Evolutionary conservation across 2,329 filamentous ascomycete genomes (phyloP).

Genomic region (Cordyceps tenuipes): DNA sequence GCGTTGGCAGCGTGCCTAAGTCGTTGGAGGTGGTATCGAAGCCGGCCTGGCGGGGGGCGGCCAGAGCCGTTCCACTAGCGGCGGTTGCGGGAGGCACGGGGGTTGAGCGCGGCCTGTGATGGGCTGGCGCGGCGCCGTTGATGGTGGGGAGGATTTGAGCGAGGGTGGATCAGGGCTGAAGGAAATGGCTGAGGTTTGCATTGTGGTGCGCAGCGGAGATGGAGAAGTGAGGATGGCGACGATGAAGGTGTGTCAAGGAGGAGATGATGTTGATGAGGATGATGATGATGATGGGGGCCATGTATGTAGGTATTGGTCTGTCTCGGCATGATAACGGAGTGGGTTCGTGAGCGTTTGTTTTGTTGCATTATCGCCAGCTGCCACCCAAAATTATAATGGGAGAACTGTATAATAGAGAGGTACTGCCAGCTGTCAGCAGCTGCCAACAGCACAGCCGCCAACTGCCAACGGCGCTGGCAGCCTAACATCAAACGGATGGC

Average conservation of each 20-base stretch:
- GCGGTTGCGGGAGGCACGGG: conserved; percentile 24
- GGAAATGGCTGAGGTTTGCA: conserved; percentile 1
- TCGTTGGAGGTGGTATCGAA: conserved; percentile 9
- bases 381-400: too few relatives aligned
- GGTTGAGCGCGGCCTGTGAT: conserved; percentile 22
- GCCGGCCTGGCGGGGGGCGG: conserved; percentile 5
- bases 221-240: neutral
- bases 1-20: conserved; percentile 8
- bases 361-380: neutral
- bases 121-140: conserved; percentile 18
- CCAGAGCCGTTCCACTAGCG: conserved; percentile 24
- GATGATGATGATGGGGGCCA: neutral
- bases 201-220: neutral
- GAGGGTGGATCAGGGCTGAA: conserved; percentile 7
- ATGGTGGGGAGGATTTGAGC: conserved; percentile 8
- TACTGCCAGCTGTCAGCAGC: neutral
- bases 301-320: neutral
- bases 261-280: neutral
- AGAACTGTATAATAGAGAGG: too few relatives aligned
- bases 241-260: neutral
- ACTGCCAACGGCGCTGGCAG: neutral
- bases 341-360: neutral
- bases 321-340: neutral
- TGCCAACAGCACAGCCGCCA: too few relatives aligned
- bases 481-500: neutral